Evolutionary conservation across 2,329 filamentous ascomycete species (phyloP), one percentile per base, ranked within the genome.

Genomic region (Fusarium keratoplasticum): DNA sequence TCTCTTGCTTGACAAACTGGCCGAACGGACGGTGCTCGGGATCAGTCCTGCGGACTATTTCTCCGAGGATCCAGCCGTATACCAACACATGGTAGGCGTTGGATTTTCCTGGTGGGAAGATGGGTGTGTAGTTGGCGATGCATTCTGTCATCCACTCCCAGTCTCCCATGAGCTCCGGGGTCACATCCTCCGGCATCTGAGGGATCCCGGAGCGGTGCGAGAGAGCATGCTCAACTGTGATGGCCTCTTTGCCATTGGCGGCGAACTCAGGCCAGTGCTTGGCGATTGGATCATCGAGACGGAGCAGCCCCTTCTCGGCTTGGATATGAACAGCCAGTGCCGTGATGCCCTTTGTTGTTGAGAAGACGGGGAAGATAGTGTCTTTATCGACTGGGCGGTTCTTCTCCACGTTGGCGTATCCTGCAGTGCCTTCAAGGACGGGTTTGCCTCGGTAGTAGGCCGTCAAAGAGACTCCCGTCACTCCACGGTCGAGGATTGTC

Each of bases 51-150:
- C 57, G 25, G n/a, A 69, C 67, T 11, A 69, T 25, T 16, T 69
- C 58, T 22, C 67, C 67, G 6, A 59, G 6, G 22, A 69, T 58
- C 67, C 67, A 69, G 5, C 67, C 67, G 44, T 59, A 69, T 1
- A 66, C 62, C 11, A 69, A 52, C 2, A 69, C 67, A 18, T 69
- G 67, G 20, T 69, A 69, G 33, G 67, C 67, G n/a, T 69, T 69
- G 31, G 29, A 20, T 4, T 59, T 66, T n/a, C 67, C 67, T 1
- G 67, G 67, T 6, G 36, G 33, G 18, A 70, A 70, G 3, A 62
- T 44, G n/a, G 67, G 67, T 14, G 38, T 55, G 2, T 54, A 55
- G 20, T 40, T 25, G 4, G 52, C 67, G 31, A 70, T 60, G 4
- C 44, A 40, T 27, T 29, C 5, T 6, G 50, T 52, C 67, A 70